Evolutionary conservation across 1,139 yeast species (phyloP).

Genomic region (Candida gigantensis): DNA sequence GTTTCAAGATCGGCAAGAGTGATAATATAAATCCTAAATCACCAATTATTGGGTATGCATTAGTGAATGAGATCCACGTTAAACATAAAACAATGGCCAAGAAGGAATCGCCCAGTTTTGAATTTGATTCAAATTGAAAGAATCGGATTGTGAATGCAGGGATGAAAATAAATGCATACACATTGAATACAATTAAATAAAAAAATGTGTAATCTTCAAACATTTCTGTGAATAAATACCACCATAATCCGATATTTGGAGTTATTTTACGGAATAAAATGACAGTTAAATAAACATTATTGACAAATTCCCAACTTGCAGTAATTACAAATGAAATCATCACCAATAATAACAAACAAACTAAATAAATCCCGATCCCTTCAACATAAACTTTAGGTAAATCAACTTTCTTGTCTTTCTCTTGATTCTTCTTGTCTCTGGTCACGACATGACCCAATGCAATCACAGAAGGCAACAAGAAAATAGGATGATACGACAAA

Average conservation of each 20-base stretch:
- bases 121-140: conserved; percentile 23
- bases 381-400: conserved; percentile 20
- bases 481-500: conserved; percentile 62
- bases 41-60: conserved; percentile 86
- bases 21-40: conserved; percentile 74
- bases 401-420: conserved; percentile 5
- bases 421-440: conserved; percentile 4
- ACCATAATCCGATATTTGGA: conserved; percentile 94
- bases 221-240: conserved; percentile 97
- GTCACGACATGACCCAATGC: conserved; percentile 32
- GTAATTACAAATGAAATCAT: conserved; percentile 32
- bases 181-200: conserved; percentile 79
- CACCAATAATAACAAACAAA: conserved; percentile 35
- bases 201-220: conserved; percentile 86
- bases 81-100: conserved; percentile 64
- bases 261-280: conserved; percentile 65
- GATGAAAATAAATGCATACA: conserved; percentile 68
- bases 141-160: conserved; percentile 77
- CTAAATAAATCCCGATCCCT: conserved; percentile 27
- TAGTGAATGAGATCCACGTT: conserved; percentile 72
- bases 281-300: conserved; percentile 62
- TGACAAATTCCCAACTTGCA: conserved; percentile 49
- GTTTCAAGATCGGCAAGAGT: conserved; percentile 55
- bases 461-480: conserved; percentile 56
- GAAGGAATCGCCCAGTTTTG: conserved; percentile 49